phyloP scores from a whole-genome alignment of 352 stramenopile genomes.

The Blastocystis sp. region DNA sequence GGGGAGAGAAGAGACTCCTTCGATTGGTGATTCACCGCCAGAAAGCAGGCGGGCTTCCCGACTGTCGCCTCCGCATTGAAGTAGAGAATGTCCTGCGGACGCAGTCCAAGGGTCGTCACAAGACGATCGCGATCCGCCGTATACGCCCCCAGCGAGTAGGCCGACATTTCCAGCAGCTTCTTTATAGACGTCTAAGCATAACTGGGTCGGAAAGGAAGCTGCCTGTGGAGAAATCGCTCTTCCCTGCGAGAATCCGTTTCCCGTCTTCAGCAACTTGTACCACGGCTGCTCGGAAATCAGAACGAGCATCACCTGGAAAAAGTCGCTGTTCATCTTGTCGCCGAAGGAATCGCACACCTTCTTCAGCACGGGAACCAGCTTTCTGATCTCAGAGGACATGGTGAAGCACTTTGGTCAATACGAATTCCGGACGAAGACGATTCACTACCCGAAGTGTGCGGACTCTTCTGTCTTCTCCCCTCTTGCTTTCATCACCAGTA shows the following conservation, averaged over 20 bases:
- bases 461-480: neutral
- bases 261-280: constrained; percentile 6
- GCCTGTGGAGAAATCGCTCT: constrained; percentile 2
- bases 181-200: neutral
- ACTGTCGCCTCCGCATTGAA: constrained; percentile 22
- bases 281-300: constrained; percentile 48
- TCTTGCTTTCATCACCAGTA: neutral
- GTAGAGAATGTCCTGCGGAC: constrained; percentile 3
- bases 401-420: no score
- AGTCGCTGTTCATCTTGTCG: constrained; percentile 47
- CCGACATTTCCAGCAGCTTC: constrained; percentile 52
- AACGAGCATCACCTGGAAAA: constrained; percentile 43
- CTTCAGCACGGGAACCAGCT: constrained; percentile 24
- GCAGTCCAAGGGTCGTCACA: neutral
- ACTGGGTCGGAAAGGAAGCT: neutral
- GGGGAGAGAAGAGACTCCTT: constrained; percentile 16
- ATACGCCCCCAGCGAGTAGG: constrained; percentile 47
- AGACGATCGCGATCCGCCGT: neutral
- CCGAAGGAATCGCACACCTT: constrained; percentile 35
- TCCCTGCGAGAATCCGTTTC: neutral
- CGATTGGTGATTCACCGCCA: constrained; percentile 40
- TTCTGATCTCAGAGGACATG: neutral
- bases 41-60: constrained; percentile 41
- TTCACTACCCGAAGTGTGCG: neutral
- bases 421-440: neutral